phyloP scores from a whole-genome alignment of 2,329 filamentous ascomycete genomes.

The Penicillium sp. region DNA sequence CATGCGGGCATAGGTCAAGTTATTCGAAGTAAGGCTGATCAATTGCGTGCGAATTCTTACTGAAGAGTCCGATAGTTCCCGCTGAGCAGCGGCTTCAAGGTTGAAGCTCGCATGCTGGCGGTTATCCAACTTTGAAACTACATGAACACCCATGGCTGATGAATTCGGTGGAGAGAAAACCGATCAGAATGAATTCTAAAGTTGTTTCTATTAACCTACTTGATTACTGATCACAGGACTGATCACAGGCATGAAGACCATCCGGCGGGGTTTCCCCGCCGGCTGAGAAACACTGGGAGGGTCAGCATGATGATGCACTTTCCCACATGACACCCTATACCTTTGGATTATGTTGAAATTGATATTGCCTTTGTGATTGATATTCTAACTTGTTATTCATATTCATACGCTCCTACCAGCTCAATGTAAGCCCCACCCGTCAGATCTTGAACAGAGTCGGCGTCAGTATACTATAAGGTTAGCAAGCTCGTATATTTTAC shows the following conservation, averaged over 20 bases:
- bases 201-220: neutral
- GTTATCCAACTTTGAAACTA: conserved; percentile 32
- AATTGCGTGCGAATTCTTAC: conserved; percentile 18
- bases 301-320: neutral
- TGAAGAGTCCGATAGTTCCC: conserved; percentile 7
- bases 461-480: too few species aligned
- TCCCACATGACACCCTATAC: neutral
- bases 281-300: neutral
- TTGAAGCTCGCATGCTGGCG: conserved; percentile 21
- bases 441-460: too few species aligned
- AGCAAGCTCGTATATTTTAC: too few species aligned
- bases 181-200: neutral
- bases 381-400: neutral
- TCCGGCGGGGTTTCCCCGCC: neutral
- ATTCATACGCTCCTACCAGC: neutral
- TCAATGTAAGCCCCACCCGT: too few species aligned
- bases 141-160: conserved; percentile 26
- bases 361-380: too few species aligned
- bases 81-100: neutral
- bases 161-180: neutral
- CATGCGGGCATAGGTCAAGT: conserved; percentile 19
- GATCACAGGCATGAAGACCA: neutral
- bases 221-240: conserved; percentile 2
- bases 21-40: conserved; percentile 22
- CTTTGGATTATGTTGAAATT: neutral